Conservation (phyloP, 805 yeast genomes). For the Kazachstania kunashirensis region DNA sequence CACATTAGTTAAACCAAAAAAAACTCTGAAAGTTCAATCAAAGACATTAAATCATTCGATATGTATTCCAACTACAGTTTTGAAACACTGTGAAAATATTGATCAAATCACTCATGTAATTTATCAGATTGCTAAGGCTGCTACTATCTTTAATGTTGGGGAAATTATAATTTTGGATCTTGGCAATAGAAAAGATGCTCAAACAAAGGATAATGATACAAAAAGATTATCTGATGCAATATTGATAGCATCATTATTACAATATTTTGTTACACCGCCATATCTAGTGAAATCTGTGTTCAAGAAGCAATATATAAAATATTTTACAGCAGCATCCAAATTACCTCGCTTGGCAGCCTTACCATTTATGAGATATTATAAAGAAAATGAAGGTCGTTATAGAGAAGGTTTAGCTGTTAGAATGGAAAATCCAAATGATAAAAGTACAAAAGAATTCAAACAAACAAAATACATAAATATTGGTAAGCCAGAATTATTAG, state of each 20-base stretch:
- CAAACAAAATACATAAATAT: conserved; percentile 70
- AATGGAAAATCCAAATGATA: conserved; percentile 30
- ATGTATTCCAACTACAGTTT: conserved; percentile 64
- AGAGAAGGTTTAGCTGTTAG: conserved; percentile 52
- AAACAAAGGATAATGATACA: conserved; percentile 4
- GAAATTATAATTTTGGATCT: conserved; percentile 68
- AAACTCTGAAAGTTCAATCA: conserved; percentile 11
- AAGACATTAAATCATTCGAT: conserved; percentile 38
- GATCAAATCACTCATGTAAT: conserved; percentile 66
- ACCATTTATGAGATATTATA: conserved; percentile 53
- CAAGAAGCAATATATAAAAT: conserved; percentile 34
- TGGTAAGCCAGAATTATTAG: conserved; percentile 52
- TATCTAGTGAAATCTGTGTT: conserved; percentile 62
- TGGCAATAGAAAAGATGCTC: conserved; percentile 19
- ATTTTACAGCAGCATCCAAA: conserved; percentile 54
- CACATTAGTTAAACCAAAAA: conserved; percentile 11
- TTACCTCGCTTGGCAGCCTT: conserved; percentile 64
- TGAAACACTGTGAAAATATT: conserved; percentile 52
- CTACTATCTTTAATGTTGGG: conserved; percentile 56
- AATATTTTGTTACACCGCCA: conserved; percentile 77
- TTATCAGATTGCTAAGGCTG: conserved; percentile 71
- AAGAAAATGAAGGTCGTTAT: conserved; percentile 33
- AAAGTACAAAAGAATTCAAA: conserved; percentile 36
- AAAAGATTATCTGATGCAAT: conserved; percentile 32
- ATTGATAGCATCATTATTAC: conserved; percentile 59